phyloP scores from a whole-genome alignment of 2,329 filamentous ascomycete genomes.

The Diaporthe ampelina region DNA sequence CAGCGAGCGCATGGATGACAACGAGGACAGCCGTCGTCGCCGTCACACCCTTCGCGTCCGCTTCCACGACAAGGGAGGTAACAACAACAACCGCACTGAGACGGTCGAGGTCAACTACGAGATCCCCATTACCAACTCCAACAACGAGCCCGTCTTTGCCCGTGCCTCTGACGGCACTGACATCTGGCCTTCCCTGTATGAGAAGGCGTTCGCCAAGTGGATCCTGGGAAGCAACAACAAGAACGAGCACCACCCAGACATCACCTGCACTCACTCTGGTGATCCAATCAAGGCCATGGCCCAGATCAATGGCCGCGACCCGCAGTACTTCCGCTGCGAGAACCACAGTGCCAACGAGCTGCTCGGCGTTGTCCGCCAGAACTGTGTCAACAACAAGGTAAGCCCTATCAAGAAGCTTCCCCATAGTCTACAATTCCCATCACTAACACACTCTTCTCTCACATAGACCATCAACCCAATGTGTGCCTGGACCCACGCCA shows the following conservation, averaged over 20 bases:
- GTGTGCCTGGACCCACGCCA: constrained; percentile 57
- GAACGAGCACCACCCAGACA: constrained; percentile 54
- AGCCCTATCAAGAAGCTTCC: too few species aligned
- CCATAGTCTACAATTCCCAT: too few species aligned
- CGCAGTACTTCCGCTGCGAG: constrained; percentile 36
- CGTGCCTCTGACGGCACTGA: constrained; percentile 57
- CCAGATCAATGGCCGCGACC: constrained; percentile 51
- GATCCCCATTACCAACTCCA: constrained; percentile 60
- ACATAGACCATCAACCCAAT: constrained; percentile 60
- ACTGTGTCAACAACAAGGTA: constrained; percentile 54
- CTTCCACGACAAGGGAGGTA: constrained; percentile 60
- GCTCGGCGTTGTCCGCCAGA: constrained; percentile 54
- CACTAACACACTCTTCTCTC: neutral
- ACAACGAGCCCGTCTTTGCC: constrained; percentile 58
- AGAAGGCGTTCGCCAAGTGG: constrained; percentile 64
- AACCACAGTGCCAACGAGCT: constrained; percentile 47
- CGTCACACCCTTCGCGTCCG: constrained; percentile 49
- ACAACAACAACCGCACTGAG: constrained; percentile 47
- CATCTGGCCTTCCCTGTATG: constrained; percentile 61
- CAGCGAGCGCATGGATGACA: constrained; percentile 43
- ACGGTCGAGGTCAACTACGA: constrained; percentile 58
- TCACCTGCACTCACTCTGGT: constrained; percentile 56
- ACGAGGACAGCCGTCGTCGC: constrained; percentile 35
- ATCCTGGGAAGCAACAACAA: constrained; percentile 46
- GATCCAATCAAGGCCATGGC: constrained; percentile 62